Conservation (phyloP, 2,329 filamentous ascomycete species). For the Kalaharituber pfeilii region DNA sequence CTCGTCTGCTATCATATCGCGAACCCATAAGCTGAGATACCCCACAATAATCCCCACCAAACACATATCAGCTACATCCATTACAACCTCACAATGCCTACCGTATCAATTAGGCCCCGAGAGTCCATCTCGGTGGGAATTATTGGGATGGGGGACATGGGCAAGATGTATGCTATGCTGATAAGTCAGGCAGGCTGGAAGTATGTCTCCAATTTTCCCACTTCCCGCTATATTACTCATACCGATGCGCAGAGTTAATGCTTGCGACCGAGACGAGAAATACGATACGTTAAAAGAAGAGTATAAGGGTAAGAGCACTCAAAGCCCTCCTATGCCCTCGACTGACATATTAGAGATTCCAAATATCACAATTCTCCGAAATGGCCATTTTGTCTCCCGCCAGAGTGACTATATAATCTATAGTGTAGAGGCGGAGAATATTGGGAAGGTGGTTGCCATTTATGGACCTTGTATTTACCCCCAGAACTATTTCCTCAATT, state of each 20-base stretch:
- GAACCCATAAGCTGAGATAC: too few species aligned
- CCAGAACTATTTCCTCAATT: neutral
- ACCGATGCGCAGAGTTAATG: slow-evolving; percentile 70
- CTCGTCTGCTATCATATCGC: too few species aligned
- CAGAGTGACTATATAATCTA: slow-evolving; percentile 98
- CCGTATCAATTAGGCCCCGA: too few species aligned
- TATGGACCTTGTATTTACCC: slow-evolving; percentile 73
- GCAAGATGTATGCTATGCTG: slow-evolving; percentile 87
- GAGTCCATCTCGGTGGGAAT: slow-evolving; percentile 70
- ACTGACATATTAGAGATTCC: slow-evolving; percentile 8
- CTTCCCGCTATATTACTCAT: slow-evolving; percentile 6
- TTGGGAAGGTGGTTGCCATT: slow-evolving; percentile 68
- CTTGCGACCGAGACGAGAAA: slow-evolving; percentile 82
- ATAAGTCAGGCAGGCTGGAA: slow-evolving; percentile 90
- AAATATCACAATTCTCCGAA: slow-evolving; percentile 62
- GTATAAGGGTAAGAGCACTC: slow-evolving; percentile 47
- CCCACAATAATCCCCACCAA: too few species aligned
- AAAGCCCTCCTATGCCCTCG: neutral
- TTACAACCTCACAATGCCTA: too few species aligned
- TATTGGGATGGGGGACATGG: slow-evolving; percentile 99
- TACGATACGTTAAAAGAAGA: slow-evolving; percentile 64
- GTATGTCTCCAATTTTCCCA: slow-evolving; percentile 39
- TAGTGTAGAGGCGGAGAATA: slow-evolving; percentile 85
- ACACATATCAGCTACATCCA: too few species aligned
- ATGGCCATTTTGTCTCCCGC: slow-evolving; percentile 90